phyloP scores from a whole-genome alignment of 441 rosid genomes.

The Flueggea neowawraea region DNA sequence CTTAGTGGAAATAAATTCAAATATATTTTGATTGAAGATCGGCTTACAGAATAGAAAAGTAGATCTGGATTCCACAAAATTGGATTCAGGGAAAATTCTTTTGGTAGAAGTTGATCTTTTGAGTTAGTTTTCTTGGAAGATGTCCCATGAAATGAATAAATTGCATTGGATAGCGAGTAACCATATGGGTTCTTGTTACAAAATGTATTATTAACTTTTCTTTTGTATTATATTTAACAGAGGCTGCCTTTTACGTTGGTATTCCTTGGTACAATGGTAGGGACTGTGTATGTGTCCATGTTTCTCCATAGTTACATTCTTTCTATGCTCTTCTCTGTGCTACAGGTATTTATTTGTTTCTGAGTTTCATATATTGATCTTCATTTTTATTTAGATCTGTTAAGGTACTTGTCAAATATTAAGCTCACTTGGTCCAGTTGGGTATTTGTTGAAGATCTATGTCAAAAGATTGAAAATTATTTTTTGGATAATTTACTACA shows the following conservation, averaged over 20 bases:
- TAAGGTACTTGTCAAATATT: neutral
- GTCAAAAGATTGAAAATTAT: no score
- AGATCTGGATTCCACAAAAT: no score
- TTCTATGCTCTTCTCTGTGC: constrained; percentile 54
- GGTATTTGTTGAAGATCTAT: no score
- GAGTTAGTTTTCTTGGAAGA: neutral
- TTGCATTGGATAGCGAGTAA: neutral
- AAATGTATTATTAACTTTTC: neutral
- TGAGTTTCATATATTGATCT: neutral
- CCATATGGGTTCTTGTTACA: neutral
- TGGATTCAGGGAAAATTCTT: no score
- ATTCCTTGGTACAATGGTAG: constrained; percentile 56
- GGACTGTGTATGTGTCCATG: constrained; percentile 67
- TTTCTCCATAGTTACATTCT: constrained; percentile 70
- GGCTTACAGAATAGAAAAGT: no score
- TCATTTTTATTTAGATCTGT: neutral
- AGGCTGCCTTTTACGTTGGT: constrained; percentile 62
- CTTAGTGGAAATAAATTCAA: no score
- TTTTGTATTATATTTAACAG: constrained; percentile 21
- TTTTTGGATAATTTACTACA: no score
- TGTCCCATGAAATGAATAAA: neutral
- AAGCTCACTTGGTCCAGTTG: neutral
- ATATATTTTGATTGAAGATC: no score
- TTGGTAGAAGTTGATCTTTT: neutral
- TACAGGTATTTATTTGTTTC: constrained; percentile 38